Percentiles rank a stretch among this genome's conserved stretches.
These are phyloP conservation scores for Dendrobium catenatum DNA, from an alignment of 106 monocot species.

Conservation along the genomic window DNA sequence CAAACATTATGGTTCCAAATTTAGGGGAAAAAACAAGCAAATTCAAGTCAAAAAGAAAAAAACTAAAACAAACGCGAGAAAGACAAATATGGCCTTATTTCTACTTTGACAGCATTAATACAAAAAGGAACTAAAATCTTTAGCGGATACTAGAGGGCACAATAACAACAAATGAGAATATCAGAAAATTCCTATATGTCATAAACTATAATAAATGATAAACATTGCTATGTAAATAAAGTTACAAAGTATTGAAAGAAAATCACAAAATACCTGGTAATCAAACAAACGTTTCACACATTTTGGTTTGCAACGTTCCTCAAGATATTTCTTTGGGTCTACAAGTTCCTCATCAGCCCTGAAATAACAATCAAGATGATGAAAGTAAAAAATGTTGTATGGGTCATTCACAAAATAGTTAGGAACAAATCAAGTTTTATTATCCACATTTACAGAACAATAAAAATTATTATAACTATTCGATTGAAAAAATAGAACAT, in stretches of 20 bases:
- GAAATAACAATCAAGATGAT: constrained; percentile 2
- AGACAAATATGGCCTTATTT: neutral
- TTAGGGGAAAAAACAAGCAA: no score
- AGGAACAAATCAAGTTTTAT: neutral
- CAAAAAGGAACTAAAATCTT: neutral
- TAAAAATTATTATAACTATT: neutral
- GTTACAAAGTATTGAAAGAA: neutral
- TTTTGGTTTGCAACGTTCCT: constrained; percentile 46
- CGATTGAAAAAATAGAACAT: neutral
- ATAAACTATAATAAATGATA: neutral
- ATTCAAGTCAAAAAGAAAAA: neutral
- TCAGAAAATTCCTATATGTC: neutral
- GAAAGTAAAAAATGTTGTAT: neutral
- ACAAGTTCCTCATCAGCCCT: constrained; percentile 56
- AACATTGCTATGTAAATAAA: neutral
- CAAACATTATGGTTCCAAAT: neutral
- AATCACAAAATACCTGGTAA: constrained; percentile 30
- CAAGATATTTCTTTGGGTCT: constrained; percentile 51
- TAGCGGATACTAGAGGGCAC: neutral
- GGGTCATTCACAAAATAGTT: neutral
- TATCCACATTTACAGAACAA: neutral
- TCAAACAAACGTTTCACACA: constrained; percentile 41
- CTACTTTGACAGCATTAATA: neutral
- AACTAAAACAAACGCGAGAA: neutral
- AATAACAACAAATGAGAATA: neutral